phyloP scores from a whole-genome alignment of 768 basidiomycete species.

The Boletus patriciae region DNA sequence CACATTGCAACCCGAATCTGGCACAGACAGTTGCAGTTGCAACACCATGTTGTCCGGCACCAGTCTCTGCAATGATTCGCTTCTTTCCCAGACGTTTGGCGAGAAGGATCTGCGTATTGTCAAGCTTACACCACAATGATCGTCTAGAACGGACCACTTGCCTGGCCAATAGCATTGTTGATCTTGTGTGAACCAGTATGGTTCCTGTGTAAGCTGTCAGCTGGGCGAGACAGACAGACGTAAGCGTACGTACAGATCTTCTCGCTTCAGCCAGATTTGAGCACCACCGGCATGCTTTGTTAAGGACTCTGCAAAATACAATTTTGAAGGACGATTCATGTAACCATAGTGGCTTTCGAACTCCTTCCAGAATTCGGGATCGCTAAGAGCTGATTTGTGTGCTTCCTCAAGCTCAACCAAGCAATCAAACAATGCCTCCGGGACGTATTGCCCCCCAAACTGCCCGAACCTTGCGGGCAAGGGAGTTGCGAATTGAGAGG shows the following conservation, averaged over 20 bases:
- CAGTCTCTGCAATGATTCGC: constrained; percentile 97
- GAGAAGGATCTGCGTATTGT: constrained; percentile 68
- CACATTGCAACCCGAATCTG: constrained; percentile 91
- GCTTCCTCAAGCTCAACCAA: constrained; percentile 88
- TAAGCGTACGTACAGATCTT: constrained; percentile 65
- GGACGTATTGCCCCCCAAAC: constrained; percentile 97
- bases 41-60: constrained; percentile 98
- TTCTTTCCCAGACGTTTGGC: constrained; percentile 94
- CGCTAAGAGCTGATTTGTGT: constrained; percentile 81
- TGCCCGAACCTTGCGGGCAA: constrained; percentile 88
- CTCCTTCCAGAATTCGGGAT: constrained; percentile 92
- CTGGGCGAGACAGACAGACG: not conserved
- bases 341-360: constrained; percentile 85
- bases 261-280: constrained; percentile 96
- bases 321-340: constrained; percentile 90
- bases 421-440: constrained; percentile 93
- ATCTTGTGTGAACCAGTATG: constrained; percentile 99
- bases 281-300: constrained; percentile 91
- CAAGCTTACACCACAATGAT: not conserved
- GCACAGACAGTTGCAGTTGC: constrained; percentile 99
- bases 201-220: constrained; percentile 54
- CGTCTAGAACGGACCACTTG: constrained; percentile 28
- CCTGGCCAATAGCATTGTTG: constrained; percentile 97
- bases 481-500: constrained; percentile 38
- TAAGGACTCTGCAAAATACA: constrained; percentile 89